Base-by-base conservation (phyloP, 1,139 yeast species). In the Candida smagusa region DNA sequence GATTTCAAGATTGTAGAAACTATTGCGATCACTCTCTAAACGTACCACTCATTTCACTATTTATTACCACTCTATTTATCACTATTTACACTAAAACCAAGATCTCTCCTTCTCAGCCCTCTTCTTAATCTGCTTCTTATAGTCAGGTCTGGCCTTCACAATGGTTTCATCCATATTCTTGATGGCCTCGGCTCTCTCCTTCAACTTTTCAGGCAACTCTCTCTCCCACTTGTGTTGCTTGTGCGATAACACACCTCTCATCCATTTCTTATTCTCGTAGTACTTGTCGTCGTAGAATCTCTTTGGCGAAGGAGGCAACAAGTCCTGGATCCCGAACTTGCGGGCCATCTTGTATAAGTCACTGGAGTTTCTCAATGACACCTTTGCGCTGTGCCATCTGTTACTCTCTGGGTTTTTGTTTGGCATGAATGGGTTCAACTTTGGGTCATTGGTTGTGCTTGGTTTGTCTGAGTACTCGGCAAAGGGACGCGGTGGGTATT, bases 401-500 rank as follows among this genome's bases (percentile, higher is more conserved):
- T 86, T 80, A 12, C 95, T 86, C 22, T 83, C 78, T 11, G 95
- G 89, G 59, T 90, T 89, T 55, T 77, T 84, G 58, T 88, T 89
- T 22, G 95, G 84, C 40, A 88, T 62, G 59, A 92, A 92, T 37
- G 98, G 98, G 60, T 92, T 92, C 52, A 87, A 84, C 41, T 76
- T 73, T 16, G 79, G 74, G 34, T 88, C 90, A 36, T 68, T 68
- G 16, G 85, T 78, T 24, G 77, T 66, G 5, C 86, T 77, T 37
- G 96, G 85, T 46, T 72, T 75, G 3, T 68, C 62, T 7, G 86
- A 68, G 60, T 89, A 90, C 48, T 73, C 58, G 23, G 73, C 74
- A 58, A 78, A 79, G n/a, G 95, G 92, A 30, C 84, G 68, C 11
- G 97, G 97, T 30, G 97, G 97, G 54, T 80, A 86, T 58, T 78